Evolutionary conservation across 495 filamentous ascomycete species (phyloP).

Genomic region (Immersiella caudata): DNA sequence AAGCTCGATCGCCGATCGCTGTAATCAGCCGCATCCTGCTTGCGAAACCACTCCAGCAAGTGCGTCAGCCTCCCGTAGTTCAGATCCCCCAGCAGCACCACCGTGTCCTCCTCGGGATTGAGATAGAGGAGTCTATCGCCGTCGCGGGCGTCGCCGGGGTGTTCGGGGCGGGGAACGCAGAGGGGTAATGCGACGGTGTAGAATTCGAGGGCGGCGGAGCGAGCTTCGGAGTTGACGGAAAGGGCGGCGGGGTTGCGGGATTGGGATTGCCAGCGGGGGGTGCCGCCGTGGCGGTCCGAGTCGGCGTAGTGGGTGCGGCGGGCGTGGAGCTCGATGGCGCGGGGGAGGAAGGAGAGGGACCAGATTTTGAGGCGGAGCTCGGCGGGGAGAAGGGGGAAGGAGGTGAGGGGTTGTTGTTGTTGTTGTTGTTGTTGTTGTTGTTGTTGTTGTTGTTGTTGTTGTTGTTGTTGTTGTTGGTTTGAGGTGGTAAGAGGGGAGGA

Average conservation of each 20-base stretch:
- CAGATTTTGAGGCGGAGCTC: constrained; percentile 45
- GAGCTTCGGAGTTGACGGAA: constrained; percentile 37
- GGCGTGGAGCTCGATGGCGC: constrained; percentile 41
- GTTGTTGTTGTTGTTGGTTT: not conserved
- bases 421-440: not conserved
- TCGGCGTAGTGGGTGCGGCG: constrained; percentile 35
- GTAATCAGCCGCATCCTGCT: constrained; percentile 9
- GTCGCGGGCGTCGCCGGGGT: constrained; percentile 9
- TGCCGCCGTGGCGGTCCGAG: not conserved
- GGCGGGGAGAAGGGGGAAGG: constrained; percentile 39
- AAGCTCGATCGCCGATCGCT: not conserved
- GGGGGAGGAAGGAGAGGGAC: constrained; percentile 34
- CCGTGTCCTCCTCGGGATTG: constrained; percentile 33
- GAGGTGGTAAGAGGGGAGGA: not conserved
- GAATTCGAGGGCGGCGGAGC: constrained; percentile 33
- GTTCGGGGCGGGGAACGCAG: constrained; percentile 25
- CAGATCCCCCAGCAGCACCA: constrained; percentile 36
- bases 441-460: not conserved
- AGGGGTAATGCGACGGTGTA: constrained; percentile 39
- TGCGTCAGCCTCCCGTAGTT: constrained; percentile 24
- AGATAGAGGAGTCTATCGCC: constrained; percentile 35
- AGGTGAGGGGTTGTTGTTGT: constrained; percentile 25
- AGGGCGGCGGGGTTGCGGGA: constrained; percentile 39
- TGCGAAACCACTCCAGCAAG: constrained; percentile 33
- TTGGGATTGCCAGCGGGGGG: constrained; percentile 34